Evolutionary conservation across 495 filamentous ascomycete species (phyloP).

Genomic region (Penicillium daleae): DNA sequence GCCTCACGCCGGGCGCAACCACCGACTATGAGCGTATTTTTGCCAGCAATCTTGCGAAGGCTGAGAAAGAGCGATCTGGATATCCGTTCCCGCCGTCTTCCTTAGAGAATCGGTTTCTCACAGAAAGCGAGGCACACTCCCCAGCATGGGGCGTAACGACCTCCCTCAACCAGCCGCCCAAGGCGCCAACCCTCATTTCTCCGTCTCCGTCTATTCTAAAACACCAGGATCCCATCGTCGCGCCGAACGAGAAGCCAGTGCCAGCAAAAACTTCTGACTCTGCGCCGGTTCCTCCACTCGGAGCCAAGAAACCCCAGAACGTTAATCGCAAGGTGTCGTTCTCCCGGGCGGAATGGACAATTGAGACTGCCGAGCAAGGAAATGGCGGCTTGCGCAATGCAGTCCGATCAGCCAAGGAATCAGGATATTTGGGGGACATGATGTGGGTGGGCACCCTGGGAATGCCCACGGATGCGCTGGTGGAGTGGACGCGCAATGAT

Average conservation of each 20-base stretch:
- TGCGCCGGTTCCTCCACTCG: conserved; percentile 14
- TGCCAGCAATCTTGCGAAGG: conserved; percentile 37
- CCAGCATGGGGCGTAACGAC: conserved; percentile 68
- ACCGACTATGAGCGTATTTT: conserved; percentile 67
- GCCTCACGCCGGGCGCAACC: conserved; percentile 62
- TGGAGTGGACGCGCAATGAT: conserved; percentile 69
- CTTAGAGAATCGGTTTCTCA: conserved; percentile 32
- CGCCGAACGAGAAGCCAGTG: conserved; percentile 31
- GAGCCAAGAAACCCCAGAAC: conserved; percentile 19
- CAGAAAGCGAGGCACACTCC: conserved; percentile 48
- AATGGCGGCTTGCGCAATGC: conserved; percentile 91
- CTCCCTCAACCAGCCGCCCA: conserved; percentile 68
- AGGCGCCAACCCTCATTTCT: conserved; percentile 65
- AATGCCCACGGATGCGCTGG: conserved; percentile 84
- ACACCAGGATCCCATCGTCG: conserved; percentile 56
- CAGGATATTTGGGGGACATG: conserved; percentile 65
- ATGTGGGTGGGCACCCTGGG: conserved; percentile 90
- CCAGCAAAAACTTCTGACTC: conserved; percentile 30
- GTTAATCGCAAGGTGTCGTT: conserved; percentile 60
- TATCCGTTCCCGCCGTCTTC: conserved; percentile 40
- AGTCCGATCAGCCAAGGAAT: conserved; percentile 71
- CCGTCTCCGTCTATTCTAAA: conserved; percentile 75
- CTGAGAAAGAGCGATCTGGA: conserved; percentile 33
- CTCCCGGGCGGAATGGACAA: conserved; percentile 73
- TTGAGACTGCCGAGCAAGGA: conserved; percentile 82